These are phyloP conservation scores for Dryadomyces quercivorus DNA, from an alignment of 2,329 filamentous ascomycete genomes.

Conservation along the genomic window DNA sequence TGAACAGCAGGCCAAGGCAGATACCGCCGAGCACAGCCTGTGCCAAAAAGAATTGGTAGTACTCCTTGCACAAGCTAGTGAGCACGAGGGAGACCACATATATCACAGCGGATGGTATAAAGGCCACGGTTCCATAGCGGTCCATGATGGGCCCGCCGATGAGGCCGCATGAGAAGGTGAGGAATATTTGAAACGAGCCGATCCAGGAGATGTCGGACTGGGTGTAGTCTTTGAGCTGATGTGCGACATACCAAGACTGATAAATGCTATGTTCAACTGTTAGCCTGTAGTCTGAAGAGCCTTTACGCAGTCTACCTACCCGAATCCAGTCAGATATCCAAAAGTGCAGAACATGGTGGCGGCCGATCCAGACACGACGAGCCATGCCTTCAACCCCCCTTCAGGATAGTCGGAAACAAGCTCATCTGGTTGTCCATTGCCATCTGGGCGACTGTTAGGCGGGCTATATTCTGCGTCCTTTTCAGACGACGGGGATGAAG, in stretches of 20 bases:
- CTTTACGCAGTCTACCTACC: not conserved
- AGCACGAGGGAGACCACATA: slow-evolving; percentile 35
- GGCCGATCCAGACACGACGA: slow-evolving; percentile 12
- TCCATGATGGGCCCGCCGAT: slow-evolving; percentile 21
- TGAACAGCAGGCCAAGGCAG: slow-evolving; percentile 2
- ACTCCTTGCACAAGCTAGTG: slow-evolving; percentile 1
- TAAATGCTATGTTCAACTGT: not conserved
- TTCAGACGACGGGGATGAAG: not conserved
- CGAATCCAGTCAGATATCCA: slow-evolving; percentile 2
- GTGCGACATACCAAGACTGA: slow-evolving; percentile 12
- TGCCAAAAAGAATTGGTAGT: slow-evolving; percentile 4
- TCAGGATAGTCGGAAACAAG: slow-evolving; percentile 6
- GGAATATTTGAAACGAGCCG: slow-evolving; percentile 23
- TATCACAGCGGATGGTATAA: slow-evolving; percentile 39
- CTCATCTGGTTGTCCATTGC: not conserved
- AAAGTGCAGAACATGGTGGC: slow-evolving; percentile 16
- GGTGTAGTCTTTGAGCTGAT: slow-evolving; percentile 19
- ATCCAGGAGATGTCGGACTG: slow-evolving; percentile 5
- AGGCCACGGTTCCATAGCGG: slow-evolving; percentile 19
- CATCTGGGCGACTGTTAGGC: not conserved
- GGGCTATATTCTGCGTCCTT: not conserved
- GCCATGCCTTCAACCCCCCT: slow-evolving; percentile 18
- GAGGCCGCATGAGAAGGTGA: slow-evolving; percentile 17
- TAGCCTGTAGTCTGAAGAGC: not conserved
- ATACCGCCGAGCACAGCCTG: slow-evolving; percentile 2